These are phyloP conservation scores for Diplocarpon mali DNA, from an alignment of 2,329 filamentous ascomycete species.

Conservation along the genomic window DNA sequence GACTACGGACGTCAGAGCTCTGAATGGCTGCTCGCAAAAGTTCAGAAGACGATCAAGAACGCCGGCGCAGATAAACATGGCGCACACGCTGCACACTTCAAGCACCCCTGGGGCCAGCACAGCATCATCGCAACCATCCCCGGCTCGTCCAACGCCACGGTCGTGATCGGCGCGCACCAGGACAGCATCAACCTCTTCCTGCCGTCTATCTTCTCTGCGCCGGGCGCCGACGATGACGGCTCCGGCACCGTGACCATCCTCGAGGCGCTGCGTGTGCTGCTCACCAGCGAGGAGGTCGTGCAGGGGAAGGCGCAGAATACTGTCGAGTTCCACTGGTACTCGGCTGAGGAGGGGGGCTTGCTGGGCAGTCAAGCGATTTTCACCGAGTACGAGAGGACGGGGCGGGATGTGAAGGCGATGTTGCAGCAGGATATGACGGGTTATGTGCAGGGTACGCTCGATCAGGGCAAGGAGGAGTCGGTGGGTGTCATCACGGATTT, in stretches of 20 bases:
- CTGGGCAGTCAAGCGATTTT: slow-evolving; percentile 88
- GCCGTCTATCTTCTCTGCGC: slow-evolving; percentile 71
- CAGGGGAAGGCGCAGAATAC: slow-evolving; percentile 70
- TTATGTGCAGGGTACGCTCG: slow-evolving; percentile 70
- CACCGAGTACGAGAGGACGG: slow-evolving; percentile 60
- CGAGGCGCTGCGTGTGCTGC: slow-evolving; percentile 73
- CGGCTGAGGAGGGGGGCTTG: slow-evolving; percentile 78
- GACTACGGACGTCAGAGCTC: slow-evolving; percentile 73
- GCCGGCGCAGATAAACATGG: slow-evolving; percentile 57
- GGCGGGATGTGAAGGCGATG: slow-evolving; percentile 83
- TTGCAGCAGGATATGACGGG: slow-evolving; percentile 98
- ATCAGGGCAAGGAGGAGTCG: slow-evolving; percentile 71
- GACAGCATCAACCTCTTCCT: slow-evolving; percentile 92
- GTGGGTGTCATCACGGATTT: slow-evolving; percentile 91
- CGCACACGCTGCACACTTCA: slow-evolving; percentile 62
- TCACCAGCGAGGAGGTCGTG: slow-evolving; percentile 60
- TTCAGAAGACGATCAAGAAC: slow-evolving; percentile 58
- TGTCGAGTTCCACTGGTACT: slow-evolving; percentile 95
- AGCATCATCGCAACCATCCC: slow-evolving; percentile 88
- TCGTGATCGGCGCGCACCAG: slow-evolving; percentile 85
- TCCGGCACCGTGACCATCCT: slow-evolving; percentile 90
- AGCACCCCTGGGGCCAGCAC: slow-evolving; percentile 79
- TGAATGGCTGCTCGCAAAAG: slow-evolving; percentile 70
- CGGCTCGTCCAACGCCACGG: slow-evolving; percentile 70
- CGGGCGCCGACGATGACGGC: slow-evolving; percentile 92